Conservation (phyloP, 1,284 basidiomycete species). For the Sutorius eximius region DNA sequence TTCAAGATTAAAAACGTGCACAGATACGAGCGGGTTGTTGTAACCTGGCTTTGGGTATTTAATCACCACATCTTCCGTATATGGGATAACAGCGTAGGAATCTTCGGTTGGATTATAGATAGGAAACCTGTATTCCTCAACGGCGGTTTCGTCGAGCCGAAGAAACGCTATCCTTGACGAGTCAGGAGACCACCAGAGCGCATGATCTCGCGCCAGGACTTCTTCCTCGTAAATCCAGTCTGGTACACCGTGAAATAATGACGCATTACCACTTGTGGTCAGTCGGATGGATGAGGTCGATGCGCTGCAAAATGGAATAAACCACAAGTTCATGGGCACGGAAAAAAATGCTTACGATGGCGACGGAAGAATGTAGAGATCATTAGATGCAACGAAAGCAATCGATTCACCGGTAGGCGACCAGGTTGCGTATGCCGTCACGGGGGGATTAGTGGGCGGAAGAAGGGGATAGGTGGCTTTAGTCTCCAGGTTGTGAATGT, state of each 20-base stretch:
- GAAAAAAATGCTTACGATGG: conserved; percentile 46
- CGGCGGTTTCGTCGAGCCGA: conserved; percentile 83
- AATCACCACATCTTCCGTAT: conserved; percentile 77
- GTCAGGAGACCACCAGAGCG: conserved; percentile 92
- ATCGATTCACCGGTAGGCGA: conserved; percentile 80
- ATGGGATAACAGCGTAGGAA: conserved; percentile 70
- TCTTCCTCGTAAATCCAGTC: conserved; percentile 99
- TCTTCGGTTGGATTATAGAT: conserved; percentile 85
- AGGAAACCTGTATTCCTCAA: conserved; percentile 85
- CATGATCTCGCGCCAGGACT: conserved; percentile 70
- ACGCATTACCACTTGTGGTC: conserved; percentile 78
- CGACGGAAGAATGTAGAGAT: conserved; percentile 77
- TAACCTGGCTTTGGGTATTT: conserved; percentile 93
- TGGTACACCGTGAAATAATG: conserved; percentile 91
- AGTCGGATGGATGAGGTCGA: conserved; percentile 65
- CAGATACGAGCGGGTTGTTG: conserved; percentile 82
- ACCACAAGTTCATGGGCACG: not conserved
- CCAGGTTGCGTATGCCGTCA: conserved; percentile 80
- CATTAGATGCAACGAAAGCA: conserved; percentile 81
- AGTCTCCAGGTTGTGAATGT: conserved; percentile 68
- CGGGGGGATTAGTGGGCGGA: conserved; percentile 63
- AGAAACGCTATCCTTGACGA: conserved; percentile 83
- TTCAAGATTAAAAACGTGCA: conserved; percentile 80
- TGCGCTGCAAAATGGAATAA: conserved; percentile 31
- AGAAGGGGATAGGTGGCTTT: conserved; percentile 68